These are phyloP conservation scores for Pleurostoma richardsiae DNA, from an alignment of 2,329 filamentous ascomycete genomes.

Conservation along the genomic window DNA sequence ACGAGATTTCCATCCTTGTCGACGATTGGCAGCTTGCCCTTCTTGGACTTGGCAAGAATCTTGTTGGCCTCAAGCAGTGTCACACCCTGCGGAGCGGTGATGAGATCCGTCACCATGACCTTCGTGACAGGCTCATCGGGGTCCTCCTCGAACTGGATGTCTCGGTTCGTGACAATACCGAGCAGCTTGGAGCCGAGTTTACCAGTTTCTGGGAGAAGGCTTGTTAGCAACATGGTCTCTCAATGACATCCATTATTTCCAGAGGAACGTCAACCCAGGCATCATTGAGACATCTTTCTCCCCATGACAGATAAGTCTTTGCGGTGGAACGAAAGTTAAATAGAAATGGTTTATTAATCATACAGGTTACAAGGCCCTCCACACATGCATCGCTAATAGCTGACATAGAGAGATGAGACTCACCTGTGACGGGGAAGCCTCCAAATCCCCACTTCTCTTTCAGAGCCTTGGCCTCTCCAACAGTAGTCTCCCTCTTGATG, in stretches of 20 bases:
- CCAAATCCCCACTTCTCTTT: conserved; percentile 99
- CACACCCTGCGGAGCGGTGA: conserved; percentile 81
- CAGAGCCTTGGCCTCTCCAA: conserved; percentile 83
- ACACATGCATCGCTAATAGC: conserved; percentile 2
- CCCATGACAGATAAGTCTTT: conserved; percentile 85
- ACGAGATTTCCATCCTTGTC: conserved; percentile 80
- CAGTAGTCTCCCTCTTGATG: conserved; percentile 79
- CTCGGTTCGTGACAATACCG: conserved; percentile 95
- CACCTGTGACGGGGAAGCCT: conserved; percentile 97
- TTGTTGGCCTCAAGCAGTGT: conserved; percentile 85
- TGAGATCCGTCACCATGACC: conserved; percentile 93
- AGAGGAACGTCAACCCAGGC: too few species aligned
- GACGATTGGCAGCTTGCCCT: conserved; percentile 94
- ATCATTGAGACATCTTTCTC: conserved; percentile 44
- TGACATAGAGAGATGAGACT: conserved; percentile 34
- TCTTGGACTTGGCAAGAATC: conserved; percentile 92
- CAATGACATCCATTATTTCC: not conserved
- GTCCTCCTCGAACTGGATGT: conserved; percentile 93
- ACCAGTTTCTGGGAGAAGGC: conserved; percentile 64
- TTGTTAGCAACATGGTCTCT: conserved; percentile 27
- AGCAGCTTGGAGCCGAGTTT: conserved; percentile 92
- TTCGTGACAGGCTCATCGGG: conserved; percentile 67
- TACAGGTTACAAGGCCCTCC: conserved; percentile 13
- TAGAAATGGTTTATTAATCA: conserved; percentile 77
- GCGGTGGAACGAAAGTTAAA: conserved; percentile 99